Base-by-base conservation (phyloP, 352 stramenopile genomes). In the Phytophthora pisi region DNA sequence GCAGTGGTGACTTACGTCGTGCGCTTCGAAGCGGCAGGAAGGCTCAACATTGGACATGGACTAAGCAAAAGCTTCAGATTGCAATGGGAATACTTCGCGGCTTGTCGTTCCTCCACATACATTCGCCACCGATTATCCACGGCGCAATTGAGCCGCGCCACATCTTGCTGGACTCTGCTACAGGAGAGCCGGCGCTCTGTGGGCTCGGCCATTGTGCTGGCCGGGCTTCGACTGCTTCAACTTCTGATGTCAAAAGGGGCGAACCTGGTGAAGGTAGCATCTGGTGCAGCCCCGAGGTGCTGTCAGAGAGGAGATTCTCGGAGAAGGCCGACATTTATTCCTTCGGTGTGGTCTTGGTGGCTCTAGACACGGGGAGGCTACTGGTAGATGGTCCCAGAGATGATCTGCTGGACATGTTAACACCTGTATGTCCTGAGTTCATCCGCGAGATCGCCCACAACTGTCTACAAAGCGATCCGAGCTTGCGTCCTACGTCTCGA, bases 111-210 rank as follows among this genome's bases (percentile, higher is more conserved):
- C 64, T 90, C n/a, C 80, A 90, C 52, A 40, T 57, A 0, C 72
- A 75, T 3, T 59, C 63, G 3, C 66, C 69, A 20, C 72, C 80
- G 6, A 70, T 87, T 18, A 64, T 90, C 8, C 81, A 88, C 56
- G 77, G 81, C 2, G 78, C 84, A 23, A 80, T 89, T 57, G 79
- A 86, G 42, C 83, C 77, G 13, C 58, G 78, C 28, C 85, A 88
- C 40, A 75, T 90, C 24, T 52, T 87, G 10, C 16, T 88, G 24
- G 72, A 84, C 50, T 72, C 61, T 1, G 57, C 53, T 18, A 79
- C 81, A 52, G 54, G 70, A 34, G 81, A 87, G 40, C 70, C 81
- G 1, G 67, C 66, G 36, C 60, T 90, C 51, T 88, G 79, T 23
- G 81, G 85, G 28, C 77, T 90, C 49, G 79, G 81, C 9, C 38